Evolutionary conservation across 2,329 filamentous ascomycete species (phyloP).

Genomic region (Colletotrichum limetticola): DNA sequence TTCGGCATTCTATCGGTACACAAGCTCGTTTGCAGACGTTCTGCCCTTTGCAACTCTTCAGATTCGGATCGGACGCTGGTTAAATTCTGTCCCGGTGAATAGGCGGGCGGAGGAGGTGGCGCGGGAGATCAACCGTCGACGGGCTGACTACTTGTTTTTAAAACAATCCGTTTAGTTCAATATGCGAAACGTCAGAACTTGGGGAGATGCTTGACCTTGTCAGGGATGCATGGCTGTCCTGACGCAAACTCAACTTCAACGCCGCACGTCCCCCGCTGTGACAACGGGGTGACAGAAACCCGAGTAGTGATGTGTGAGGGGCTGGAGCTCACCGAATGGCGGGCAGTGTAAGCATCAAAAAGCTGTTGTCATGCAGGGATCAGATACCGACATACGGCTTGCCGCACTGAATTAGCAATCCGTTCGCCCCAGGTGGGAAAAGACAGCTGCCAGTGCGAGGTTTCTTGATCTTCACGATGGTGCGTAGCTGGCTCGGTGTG

Average conservation of each 20-base stretch:
- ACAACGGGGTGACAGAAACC: slow-evolving; percentile 25
- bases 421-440: background rate
- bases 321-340: slow-evolving; percentile 2
- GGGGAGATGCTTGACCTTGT: slow-evolving; percentile 18
- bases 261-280: slow-evolving; percentile 34
- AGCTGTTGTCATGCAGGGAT: background rate
- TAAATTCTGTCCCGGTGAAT: background rate
- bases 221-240: slow-evolving; percentile 30
- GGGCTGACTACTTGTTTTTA: slow-evolving; percentile 23
- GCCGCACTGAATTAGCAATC: background rate
- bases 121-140: background rate
- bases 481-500: background rate
- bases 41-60: background rate
- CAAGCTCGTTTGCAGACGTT: background rate
- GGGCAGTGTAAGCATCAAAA: background rate
- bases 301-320: slow-evolving; percentile 18
- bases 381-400: background rate
- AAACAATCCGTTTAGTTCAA: slow-evolving; percentile 11
- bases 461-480: background rate
- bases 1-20: slow-evolving; percentile 29
- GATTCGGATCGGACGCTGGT: slow-evolving; percentile 5
- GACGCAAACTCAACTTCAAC: slow-evolving; percentile 31
- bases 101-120: background rate
- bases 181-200: slow-evolving; percentile 21
- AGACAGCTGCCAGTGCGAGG: slow-evolving; percentile 13